These are phyloP conservation scores for Fusarium torreyae DNA, from an alignment of 2,329 filamentous ascomycete species.

Conservation along the genomic window DNA sequence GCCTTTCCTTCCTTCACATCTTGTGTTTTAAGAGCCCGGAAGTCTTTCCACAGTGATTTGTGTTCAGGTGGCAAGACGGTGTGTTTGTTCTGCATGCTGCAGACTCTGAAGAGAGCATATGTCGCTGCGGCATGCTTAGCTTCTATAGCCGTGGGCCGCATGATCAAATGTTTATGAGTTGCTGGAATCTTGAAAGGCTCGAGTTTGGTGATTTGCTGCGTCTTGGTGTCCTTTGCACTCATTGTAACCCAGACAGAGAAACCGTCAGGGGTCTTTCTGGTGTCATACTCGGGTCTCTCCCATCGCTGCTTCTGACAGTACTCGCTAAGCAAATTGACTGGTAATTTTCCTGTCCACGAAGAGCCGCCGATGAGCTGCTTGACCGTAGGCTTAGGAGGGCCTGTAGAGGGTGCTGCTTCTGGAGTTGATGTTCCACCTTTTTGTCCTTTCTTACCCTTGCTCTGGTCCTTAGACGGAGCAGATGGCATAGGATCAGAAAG, in stretches of 20 bases:
- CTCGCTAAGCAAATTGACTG: conserved; percentile 92
- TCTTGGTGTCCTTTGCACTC: conserved; percentile 83
- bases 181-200: conserved; percentile 87
- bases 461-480: conserved; percentile 59
- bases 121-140: conserved; percentile 94
- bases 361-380: conserved; percentile 92
- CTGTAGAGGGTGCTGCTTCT: conserved; percentile 56
- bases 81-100: conserved; percentile 95
- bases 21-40: conserved; percentile 83
- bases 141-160: conserved; percentile 86
- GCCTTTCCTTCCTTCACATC: conserved; percentile 82
- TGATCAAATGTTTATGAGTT: conserved; percentile 81
- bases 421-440: conserved; percentile 50
- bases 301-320: conserved; percentile 97
- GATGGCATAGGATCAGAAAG: conserved; percentile 54
- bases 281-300: conserved; percentile 93
- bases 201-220: conserved; percentile 80
- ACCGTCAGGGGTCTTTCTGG: conserved; percentile 80
- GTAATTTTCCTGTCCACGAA: conserved; percentile 97
- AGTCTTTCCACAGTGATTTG: conserved; percentile 92
- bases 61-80: conserved; percentile 95
- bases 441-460: conserved; percentile 60
- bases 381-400: conserved; percentile 72
- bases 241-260: conserved; percentile 87
- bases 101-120: conserved; percentile 91